Evolutionary conservation across 2,329 filamentous ascomycete genomes (phyloP).

Genomic region (Sordariomycetes sp.): DNA sequence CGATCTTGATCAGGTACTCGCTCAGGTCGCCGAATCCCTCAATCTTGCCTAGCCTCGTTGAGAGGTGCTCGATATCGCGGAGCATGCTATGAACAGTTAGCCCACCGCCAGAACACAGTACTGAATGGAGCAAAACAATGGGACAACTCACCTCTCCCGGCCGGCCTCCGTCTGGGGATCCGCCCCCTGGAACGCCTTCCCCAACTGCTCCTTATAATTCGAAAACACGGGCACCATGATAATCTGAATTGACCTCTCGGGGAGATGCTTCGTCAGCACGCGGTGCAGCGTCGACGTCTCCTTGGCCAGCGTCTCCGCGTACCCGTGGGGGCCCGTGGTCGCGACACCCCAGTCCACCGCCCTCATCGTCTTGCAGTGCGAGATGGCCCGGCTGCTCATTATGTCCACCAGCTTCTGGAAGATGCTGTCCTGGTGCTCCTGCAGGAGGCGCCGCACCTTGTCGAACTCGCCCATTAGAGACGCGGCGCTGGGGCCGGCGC

Average conservation of each 20-base stretch:
- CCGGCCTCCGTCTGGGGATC: constrained; percentile 53
- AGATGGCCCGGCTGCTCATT: constrained; percentile 64
- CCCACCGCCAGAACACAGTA: not conserved
- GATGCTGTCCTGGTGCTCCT: constrained; percentile 83
- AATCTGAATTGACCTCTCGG: constrained; percentile 60
- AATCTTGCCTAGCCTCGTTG: constrained; percentile 57
- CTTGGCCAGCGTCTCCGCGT: constrained; percentile 79
- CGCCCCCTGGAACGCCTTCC: constrained; percentile 53
- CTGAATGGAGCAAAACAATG: not conserved
- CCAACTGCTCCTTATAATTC: constrained; percentile 70
- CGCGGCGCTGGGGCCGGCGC: constrained; percentile 35
- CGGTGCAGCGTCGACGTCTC: constrained; percentile 78
- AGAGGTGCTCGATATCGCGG: constrained; percentile 62
- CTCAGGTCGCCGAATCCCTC: constrained; percentile 68
- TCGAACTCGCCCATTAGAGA: constrained; percentile 73
- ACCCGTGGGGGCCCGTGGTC: constrained; percentile 38
- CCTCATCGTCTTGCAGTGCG: constrained; percentile 64
- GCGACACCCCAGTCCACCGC: constrained; percentile 53
- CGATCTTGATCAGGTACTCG: constrained; percentile 51
- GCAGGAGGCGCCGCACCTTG: constrained; percentile 67
- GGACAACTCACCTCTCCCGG: constrained; percentile 50
- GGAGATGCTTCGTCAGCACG: constrained; percentile 69
- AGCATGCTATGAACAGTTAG: constrained; percentile 47
- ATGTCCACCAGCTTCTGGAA: constrained; percentile 91
- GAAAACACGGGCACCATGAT: constrained; percentile 81